Evolutionary conservation across 768 basidiomycete genomes (phyloP).

Genomic region (Trametes elegans): DNA sequence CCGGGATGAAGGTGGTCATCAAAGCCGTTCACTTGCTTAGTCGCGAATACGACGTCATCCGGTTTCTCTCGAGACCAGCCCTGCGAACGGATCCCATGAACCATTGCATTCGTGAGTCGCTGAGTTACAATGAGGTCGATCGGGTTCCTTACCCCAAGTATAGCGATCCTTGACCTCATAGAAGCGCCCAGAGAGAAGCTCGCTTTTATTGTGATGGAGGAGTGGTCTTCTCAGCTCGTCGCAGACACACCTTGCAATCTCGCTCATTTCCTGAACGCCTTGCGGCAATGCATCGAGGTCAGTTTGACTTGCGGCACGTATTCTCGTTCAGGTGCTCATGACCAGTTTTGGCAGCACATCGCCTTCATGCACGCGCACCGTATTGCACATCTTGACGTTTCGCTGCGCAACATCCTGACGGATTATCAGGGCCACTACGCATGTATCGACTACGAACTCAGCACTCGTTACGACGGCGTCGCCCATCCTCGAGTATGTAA

Average conservation of each 20-base stretch:
- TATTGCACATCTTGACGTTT: conserved; percentile 73
- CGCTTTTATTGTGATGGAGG: conserved; percentile 76
- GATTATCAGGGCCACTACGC: conserved; percentile 64
- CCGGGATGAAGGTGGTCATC: conserved; percentile 54
- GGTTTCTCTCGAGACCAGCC: conserved; percentile 50
- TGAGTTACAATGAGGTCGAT: neutral
- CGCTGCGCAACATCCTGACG: conserved; percentile 64
- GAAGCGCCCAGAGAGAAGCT: conserved; percentile 49
- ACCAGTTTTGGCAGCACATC: conserved; percentile 46
- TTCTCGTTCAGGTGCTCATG: neutral
- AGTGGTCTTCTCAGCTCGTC: conserved; percentile 69
- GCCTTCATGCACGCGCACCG: conserved; percentile 67
- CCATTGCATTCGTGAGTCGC: conserved; percentile 63
- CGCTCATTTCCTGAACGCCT: conserved; percentile 48
- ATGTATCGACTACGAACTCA: conserved; percentile 73
- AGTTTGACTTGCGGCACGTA: neutral
- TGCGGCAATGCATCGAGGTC: conserved; percentile 73
- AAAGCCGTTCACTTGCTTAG: conserved; percentile 68
- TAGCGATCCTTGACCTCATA: conserved; percentile 68
- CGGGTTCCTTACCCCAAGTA: conserved; percentile 5
- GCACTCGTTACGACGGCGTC: conserved; percentile 48
- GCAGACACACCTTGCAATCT: conserved; percentile 50
- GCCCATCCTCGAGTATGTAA: conserved; percentile 39
- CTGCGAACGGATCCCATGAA: conserved; percentile 63
- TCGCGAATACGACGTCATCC: conserved; percentile 61